Evolutionary conservation across 208 protist species (phyloP).

Genomic region (Phytomonas sp.): DNA sequence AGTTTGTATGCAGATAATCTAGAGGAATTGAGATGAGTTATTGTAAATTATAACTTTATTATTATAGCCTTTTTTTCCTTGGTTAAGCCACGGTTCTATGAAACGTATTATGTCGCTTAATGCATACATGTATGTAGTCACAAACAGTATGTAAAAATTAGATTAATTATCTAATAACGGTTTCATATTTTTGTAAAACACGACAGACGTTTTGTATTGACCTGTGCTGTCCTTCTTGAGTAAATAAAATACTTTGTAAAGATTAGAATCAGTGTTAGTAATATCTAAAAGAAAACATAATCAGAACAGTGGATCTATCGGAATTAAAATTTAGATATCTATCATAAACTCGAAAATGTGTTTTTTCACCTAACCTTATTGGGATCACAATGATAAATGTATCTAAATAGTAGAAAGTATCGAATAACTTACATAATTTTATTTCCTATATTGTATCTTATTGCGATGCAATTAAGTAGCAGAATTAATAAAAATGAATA

Average conservation of each 20-base stretch:
- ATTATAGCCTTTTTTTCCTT: background rate
- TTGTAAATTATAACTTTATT: slow-evolving; percentile 3
- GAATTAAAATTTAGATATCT: background rate
- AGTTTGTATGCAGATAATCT: background rate
- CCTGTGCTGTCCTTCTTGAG: background rate
- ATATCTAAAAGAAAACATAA: background rate
- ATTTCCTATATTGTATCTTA: background rate
- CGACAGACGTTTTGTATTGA: background rate
- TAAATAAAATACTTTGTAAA: background rate
- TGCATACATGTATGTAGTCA: background rate
- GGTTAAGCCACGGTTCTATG: background rate
- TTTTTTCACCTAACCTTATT: background rate
- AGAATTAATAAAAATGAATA: background rate
- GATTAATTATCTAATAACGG: background rate
- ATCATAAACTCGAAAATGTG: background rate
- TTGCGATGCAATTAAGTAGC: background rate
- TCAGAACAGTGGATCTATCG: background rate
- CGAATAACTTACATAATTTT: background rate
- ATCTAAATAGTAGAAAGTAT: background rate
- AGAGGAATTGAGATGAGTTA: background rate
- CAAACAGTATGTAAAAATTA: background rate
- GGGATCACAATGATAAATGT: background rate
- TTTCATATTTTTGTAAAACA: background rate
- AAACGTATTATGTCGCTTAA: background rate
- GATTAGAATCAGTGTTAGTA: background rate